Evolutionary conservation across 2,329 filamentous ascomycete species (phyloP).

Genomic region (Reticulascus tulasneorum): DNA sequence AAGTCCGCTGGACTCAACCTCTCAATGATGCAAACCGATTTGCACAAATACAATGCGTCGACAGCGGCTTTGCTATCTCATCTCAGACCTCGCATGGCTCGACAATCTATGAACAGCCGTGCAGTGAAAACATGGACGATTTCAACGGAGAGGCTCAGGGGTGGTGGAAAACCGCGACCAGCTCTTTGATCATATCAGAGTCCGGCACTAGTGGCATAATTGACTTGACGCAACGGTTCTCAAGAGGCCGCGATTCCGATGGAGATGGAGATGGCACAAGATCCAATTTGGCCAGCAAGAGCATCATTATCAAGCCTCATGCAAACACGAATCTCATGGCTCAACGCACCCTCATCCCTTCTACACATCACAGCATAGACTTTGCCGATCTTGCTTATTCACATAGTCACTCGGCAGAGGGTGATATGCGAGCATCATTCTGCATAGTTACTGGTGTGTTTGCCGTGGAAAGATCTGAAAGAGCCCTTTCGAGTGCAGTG

Average conservation of each 20-base stretch:
- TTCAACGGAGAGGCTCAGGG: background rate
- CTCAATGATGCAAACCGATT: conserved; percentile 1
- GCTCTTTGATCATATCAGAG: conserved; percentile 2
- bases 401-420: background rate
- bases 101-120: background rate
- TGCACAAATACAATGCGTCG: conserved; percentile 8
- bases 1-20: conserved; percentile 1
- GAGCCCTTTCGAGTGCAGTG: no score
- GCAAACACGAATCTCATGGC: conserved; percentile 16
- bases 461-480: no score
- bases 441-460: conserved; percentile 3
- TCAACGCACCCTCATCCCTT: conserved; percentile 8
- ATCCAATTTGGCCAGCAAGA: background rate
- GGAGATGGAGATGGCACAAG: background rate
- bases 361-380: conserved; percentile 2
- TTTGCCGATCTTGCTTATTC: background rate
- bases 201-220: conserved; percentile 11
- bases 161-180: no score
- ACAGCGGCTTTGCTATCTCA: conserved; percentile 14
- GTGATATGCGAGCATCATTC: background rate
- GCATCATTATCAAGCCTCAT: conserved; percentile 10
- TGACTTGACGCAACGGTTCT: no score
- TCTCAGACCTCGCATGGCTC: background rate
- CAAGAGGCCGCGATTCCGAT: no score
- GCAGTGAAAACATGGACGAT: background rate